Base-by-base conservation (phyloP, 1,284 basidiomycete species). In the Leccinum solheimii region DNA sequence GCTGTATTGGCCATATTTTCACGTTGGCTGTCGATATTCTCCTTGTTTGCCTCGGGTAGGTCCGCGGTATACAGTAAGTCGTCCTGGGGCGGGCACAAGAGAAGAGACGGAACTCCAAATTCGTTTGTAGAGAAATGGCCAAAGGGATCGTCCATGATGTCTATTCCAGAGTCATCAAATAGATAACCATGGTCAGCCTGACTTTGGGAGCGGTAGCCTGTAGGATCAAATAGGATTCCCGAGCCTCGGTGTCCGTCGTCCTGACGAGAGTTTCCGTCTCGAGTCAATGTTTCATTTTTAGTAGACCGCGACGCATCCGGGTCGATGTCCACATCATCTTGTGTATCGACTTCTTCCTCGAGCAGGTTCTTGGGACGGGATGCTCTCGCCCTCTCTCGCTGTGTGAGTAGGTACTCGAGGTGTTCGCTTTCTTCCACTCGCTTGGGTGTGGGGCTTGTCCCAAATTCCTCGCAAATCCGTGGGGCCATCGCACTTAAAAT, bases 131-230 rank as follows among this genome's bases (percentile, higher is more conserved):
- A 56, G 60, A 55, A 34, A 1, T 51, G 67, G 48, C 23, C 34
- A 40, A 56, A 11, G 26, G 26, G 23, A 5, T 60, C 50, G 27
- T 71, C 65, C 23, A 57, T 13, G 16, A 63, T 55, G 21, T 66
- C 68, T 49, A 72, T 58, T 48, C 73, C 69, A 3, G 72, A 74
- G 63, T 75, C 69, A 38, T 72, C 63, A 7, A 75, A 64, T n/a
- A 48, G 51, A 56, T 55, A 49, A 6, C 56, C 27, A 9, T 59
- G 23, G 26, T 61, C 61, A 6, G 54, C n/a, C 40, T 32, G 36
- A 13, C 26, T 43, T 50, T 40, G 54, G 7, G 34, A 38, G 51
- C 6, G 6, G 34, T 55, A 50, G 19, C 60, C 59, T 45, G 23
- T n/a, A 2, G 21, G 38, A 36, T 62, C 54, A 3, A 51, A n/a